Conservation (phyloP, 2,329 filamentous ascomycete genomes). For the Alternaria burnsii region DNA sequence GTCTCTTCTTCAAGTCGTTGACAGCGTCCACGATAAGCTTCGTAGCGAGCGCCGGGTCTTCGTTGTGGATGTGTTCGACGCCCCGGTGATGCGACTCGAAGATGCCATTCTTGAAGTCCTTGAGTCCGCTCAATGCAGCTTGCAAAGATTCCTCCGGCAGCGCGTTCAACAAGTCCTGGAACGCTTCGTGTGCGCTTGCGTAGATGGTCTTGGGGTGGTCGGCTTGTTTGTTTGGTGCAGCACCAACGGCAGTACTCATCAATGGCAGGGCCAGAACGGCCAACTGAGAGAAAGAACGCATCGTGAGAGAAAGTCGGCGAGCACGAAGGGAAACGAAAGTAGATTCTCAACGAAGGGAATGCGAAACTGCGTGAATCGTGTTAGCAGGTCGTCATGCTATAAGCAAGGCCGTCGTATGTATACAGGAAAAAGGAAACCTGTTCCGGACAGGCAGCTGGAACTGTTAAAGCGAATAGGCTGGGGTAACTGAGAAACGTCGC, state of each 20-base stretch:
- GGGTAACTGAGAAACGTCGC: conserved; percentile 14
- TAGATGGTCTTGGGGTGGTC: conserved; percentile 32
- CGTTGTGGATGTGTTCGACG: conserved; percentile 68
- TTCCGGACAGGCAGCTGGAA: neutral
- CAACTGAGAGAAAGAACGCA: conserved; percentile 43
- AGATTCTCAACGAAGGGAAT: conserved; percentile 14
- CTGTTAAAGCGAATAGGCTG: conserved; percentile 6
- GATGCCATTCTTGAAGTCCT: conserved; percentile 73
- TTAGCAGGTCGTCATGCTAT: conserved; percentile 30
- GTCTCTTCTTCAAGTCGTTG: conserved; percentile 55
- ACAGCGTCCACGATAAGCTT: conserved; percentile 71
- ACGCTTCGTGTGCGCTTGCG: conserved; percentile 51
- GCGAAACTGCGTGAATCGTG: conserved; percentile 20
- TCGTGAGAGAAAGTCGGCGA: conserved; percentile 21
- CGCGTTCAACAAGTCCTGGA: conserved; percentile 65
- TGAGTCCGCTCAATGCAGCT: conserved; percentile 69
- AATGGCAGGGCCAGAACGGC: conserved; percentile 45
- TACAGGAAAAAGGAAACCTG: conserved; percentile 12
- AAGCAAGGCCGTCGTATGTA: conserved; percentile 12
- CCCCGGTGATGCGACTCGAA: conserved; percentile 71
- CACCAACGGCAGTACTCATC: conserved; percentile 31
- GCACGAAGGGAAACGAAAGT: conserved; percentile 8
- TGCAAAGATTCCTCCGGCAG: conserved; percentile 70
- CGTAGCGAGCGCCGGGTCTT: conserved; percentile 68
- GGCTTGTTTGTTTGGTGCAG: conserved; percentile 29